These are phyloP conservation scores for Metarhizium album DNA, from an alignment of 2,329 filamentous ascomycete genomes.

Conservation along the genomic window DNA sequence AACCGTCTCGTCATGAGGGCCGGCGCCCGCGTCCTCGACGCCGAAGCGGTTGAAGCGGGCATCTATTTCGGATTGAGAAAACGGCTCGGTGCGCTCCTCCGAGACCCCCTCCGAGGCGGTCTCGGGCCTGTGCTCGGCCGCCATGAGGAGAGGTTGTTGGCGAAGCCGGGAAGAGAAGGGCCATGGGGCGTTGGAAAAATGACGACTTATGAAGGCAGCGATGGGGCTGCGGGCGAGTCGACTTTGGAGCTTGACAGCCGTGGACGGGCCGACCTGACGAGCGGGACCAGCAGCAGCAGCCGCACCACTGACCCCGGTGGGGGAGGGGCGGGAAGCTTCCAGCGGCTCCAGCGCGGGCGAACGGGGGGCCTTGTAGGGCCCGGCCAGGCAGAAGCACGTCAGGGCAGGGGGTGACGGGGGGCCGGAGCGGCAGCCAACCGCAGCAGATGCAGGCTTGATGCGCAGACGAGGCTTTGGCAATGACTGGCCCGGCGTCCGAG, in stretches of 20 bases:
- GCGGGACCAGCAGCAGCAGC: background rate
- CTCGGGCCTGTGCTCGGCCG: slow-evolving; percentile 34
- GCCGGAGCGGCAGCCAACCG: background rate
- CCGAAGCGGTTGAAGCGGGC: slow-evolving; percentile 35
- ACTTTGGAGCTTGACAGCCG: background rate
- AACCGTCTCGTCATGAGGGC: slow-evolving; percentile 31
- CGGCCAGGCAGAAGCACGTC: slow-evolving; percentile 4
- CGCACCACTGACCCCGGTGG: background rate
- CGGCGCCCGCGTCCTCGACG: slow-evolving; percentile 30
- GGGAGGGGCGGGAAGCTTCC: slow-evolving; percentile 2
- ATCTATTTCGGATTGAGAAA: slow-evolving; percentile 45
- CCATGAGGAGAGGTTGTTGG: slow-evolving; percentile 15
- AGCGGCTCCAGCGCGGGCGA: background rate
- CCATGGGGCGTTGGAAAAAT: slow-evolving; percentile 3
- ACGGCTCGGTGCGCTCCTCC: slow-evolving; percentile 47
- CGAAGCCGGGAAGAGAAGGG: slow-evolving; percentile 4
- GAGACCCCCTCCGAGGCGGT: slow-evolving; percentile 27
- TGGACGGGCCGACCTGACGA: background rate
- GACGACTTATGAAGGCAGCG: slow-evolving; percentile 4
- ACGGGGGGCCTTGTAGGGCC: slow-evolving; percentile 3
- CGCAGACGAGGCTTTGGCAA: background rate
- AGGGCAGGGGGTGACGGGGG: background rate
- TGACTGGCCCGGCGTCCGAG: background rate
- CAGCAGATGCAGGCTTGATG: slow-evolving; percentile 4
- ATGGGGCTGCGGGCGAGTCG: slow-evolving; percentile 1